Evolutionary conservation across 441 rosid species (phyloP).

Genomic region (Viola pubescens): DNA sequence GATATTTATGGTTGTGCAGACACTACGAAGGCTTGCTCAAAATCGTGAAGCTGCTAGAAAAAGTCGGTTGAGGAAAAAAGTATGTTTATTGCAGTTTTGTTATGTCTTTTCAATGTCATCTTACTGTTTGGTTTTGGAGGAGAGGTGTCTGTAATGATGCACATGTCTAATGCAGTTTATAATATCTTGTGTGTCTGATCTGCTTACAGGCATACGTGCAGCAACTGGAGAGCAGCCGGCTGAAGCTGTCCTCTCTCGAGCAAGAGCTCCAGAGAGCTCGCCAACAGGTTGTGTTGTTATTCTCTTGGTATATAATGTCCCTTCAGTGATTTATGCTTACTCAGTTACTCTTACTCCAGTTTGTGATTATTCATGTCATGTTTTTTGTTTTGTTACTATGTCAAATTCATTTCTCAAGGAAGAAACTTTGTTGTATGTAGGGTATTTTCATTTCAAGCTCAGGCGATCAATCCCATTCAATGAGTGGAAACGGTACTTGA

Average conservation of each 20-base stretch:
- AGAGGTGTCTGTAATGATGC: not conserved
- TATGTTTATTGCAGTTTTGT: conserved; percentile 15
- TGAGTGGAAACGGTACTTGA: conserved; percentile 68
- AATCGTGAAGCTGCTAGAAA: conserved; percentile 87
- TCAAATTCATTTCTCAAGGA: no score
- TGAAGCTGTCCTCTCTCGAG: conserved; percentile 74
- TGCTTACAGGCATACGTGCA: conserved; percentile 69
- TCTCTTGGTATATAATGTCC: not conserved
- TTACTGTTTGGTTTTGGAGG: not conserved
- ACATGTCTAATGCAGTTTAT: not conserved
- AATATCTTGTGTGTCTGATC: not conserved
- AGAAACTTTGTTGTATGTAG: conserved; percentile 24
- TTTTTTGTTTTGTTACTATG: no score
- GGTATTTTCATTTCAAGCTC: conserved; percentile 80
- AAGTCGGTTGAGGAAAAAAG: conserved; percentile 71
- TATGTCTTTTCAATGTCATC: conserved; percentile 4
- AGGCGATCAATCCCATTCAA: conserved; percentile 81
- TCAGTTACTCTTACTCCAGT: no score
- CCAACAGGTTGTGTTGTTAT: conserved; percentile 57
- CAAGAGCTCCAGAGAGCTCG: conserved; percentile 91
- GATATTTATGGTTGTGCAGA: conserved; percentile 25
- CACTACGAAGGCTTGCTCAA: conserved; percentile 70
- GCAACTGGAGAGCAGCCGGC: conserved; percentile 79
- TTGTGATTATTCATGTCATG: no score
- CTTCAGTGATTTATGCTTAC: no score